Evolutionary conservation across 768 basidiomycete genomes (phyloP).

Genomic region (Rossbeevera mucosa): DNA sequence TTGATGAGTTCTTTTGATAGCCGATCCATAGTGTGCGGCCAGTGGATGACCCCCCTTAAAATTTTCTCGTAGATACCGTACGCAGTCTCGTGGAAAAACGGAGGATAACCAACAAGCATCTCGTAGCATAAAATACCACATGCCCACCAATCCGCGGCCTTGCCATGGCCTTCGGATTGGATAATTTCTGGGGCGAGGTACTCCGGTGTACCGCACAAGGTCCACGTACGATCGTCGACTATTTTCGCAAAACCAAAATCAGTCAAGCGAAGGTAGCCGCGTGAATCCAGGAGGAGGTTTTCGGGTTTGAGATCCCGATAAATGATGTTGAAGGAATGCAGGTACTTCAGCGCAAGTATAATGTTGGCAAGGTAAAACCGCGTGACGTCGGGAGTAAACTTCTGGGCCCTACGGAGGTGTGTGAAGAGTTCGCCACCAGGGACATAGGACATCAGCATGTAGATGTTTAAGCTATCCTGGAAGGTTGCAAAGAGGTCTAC

Average conservation of each 20-base stretch:
- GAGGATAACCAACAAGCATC: conserved; percentile 98
- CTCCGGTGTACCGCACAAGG: conserved; percentile 92
- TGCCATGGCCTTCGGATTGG: conserved; percentile 94
- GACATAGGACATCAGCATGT: conserved; percentile 95
- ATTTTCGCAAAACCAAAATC: conserved; percentile 99
- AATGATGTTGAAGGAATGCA: conserved; percentile 95
- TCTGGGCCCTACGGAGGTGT: conserved; percentile 87
- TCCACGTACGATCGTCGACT: conserved; percentile 97
- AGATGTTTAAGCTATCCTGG: conserved; percentile 94
- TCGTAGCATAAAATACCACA: conserved; percentile 96
- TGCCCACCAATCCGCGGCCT: conserved; percentile 99
- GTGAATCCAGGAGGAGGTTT: conserved; percentile 91
- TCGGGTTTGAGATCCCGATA: conserved; percentile 99
- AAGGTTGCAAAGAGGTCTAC: conserved; percentile 95
- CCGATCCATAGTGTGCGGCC: conserved; percentile 87
- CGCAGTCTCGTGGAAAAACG: conserved; percentile 97
- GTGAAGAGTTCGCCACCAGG: conserved; percentile 98
- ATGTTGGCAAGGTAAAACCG: conserved; percentile 97
- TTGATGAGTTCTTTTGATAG: conserved; percentile 86
- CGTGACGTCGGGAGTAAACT: conserved; percentile 95
- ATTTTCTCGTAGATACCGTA: conserved; percentile 99
- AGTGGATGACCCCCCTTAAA: conserved; percentile 78
- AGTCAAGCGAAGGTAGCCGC: conserved; percentile 90
- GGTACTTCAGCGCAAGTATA: conserved; percentile 88
- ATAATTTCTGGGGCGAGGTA: conserved; percentile 99